Evolutionary conservation across 257 asterid genomes (phyloP), one percentile per base, ranked within the genome.

Genomic region (Linaria vulgaris): DNA sequence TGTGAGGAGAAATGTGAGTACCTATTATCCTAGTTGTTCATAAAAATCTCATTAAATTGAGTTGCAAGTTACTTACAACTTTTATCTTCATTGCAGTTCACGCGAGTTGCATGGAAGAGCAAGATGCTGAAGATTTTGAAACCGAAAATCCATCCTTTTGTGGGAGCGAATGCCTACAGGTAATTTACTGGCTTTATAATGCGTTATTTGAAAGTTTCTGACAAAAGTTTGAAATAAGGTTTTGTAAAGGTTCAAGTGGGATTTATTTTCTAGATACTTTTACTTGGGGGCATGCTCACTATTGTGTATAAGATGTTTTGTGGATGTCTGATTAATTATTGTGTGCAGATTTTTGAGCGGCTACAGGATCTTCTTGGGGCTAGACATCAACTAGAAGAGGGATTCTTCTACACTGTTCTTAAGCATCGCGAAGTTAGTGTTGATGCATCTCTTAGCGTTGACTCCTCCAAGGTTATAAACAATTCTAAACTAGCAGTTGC

Each of bases 1-100:
- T 94, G 99, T 39, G 95, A 87, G 83, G 94, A 88, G 76, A 94
- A 84, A 76, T 90, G 99, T 94, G 78, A 70, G 70, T 69, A 59
- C 23, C 69, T 38, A 49, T 17, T 14, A 38, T 12, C 9, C 3
- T 44, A 51, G 37, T 58, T 41, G 61, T 56, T 30, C 64, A 61
- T 68, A n/a, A 43, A 21, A 15, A 44, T 68, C 12, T 15, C 22
- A n/a, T 12, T 66, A 59, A 56, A 30, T 57, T 27, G 12, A 59
- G 47, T 49, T 23, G 54, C 56, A n/a, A 69, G 51, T 51, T 41
- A 51, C 31, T 51, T 48, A 38, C 61, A 41, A 55, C 39, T 56
- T 73, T 73, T 55, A 54, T 37, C 54, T 66, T 25, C n/a, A 71
- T 50, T 72, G 83, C 90, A 94, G 99, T 83, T 76, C 99, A 94